Base-by-base conservation (phyloP, 2,329 filamentous ascomycete species). In the Diaporthe vexans region DNA sequence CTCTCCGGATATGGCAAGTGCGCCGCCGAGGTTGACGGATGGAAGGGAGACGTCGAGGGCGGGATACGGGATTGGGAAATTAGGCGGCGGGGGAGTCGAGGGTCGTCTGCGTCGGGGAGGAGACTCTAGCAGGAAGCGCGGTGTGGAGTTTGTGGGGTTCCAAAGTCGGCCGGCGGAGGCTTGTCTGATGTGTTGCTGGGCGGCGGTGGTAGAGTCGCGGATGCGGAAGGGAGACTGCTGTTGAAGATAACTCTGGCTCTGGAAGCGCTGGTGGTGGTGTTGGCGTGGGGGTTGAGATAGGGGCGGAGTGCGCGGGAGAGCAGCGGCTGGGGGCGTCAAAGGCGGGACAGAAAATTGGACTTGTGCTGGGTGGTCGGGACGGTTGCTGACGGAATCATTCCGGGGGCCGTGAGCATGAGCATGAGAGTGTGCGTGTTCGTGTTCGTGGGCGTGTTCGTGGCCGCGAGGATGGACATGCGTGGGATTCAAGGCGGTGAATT, bases 121-220 rank as follows among this genome's bases (percentile, higher is more conserved):
- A 11, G 80, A 29, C 37, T 76, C 58, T 75, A 76, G 79, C 72
- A 83, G 76, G 71, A 81, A 77, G 74, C 88, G 85, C 58, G 88
- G 89, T 3, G 89, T 91, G 35, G 88, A 91, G 79, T 91, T 91
- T 74, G 88, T 88, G 33, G 89, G 89, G 78, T 91, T 91, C 89
- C 89, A 91, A 77, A 91, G 87, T 48, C 88, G 88, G 59, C 86
- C 86, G 29, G 87, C 84, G 6, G 85, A 84, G 40, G 85, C 82
- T 40, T 83, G 85, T 70, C 82, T 84, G 63, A 84, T 80, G 35
- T 84, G 83, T 43, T 77, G 81, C 35, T 80, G 79, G 73, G 10
- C 76, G 73, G 37, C 79, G 76, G 52, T 78, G 59, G 77, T 76
- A 24, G 78, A 73, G 57, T 81, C 81, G 76, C 82, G 84, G 76